Conservation (phyloP, 164 flowering plant genomes). For the grape (Vitis vinifera) region ASM3070453v1 NC_081812.1:14052001-14052500, state of each 20-base stretch:
- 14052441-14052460: conserved; percentile 38
- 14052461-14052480: conserved; percentile 34
- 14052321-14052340: conserved; percentile 26
- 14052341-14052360: conserved; percentile 29
- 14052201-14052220: conserved; percentile 21
- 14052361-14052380: conserved; percentile 22
- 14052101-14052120: conserved; percentile 23
- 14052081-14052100: conserved; percentile 11
- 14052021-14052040: too few species aligned
- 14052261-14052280: conserved; percentile 35
- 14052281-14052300: conserved; percentile 14
- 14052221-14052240: conserved; percentile 27
- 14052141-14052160: conserved; percentile 22
- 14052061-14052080: conserved; percentile 21
- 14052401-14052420: conserved; percentile 27
- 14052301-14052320: conserved; percentile 30
- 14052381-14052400: conserved; percentile 21
- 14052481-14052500: conserved; percentile 22
- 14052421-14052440: conserved; percentile 28
- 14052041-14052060: background rate
- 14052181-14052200: conserved; percentile 27
- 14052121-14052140: conserved; percentile 30
- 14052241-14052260: conserved; percentile 30
- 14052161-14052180: conserved; percentile 34
- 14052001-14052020: too few species aligned